Base-by-base conservation (phyloP, 108 stramenopile genomes). In the Epithemia pelagica region DNA sequence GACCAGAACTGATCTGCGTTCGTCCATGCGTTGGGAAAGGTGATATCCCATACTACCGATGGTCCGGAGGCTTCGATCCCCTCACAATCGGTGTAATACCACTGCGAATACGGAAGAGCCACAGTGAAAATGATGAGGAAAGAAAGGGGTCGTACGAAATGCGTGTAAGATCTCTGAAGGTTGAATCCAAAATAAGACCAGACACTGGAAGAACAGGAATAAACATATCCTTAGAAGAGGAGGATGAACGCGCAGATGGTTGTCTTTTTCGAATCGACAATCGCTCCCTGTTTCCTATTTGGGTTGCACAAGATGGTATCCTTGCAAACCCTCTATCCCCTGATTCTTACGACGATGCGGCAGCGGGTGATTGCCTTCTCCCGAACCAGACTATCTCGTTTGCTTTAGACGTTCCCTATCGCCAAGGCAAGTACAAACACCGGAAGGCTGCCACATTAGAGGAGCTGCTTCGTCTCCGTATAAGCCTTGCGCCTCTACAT, bases 41-140 rank as follows among this genome's bases (percentile, higher is more conserved):
- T 26, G 52, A 8, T n/a, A 30, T 15, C 28, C 32, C 32, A 5
- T 28, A 31, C 28, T 86, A 72, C 64, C 70, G 59, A 72, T 89
- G 88, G 88, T 82, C 79, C 52, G 88, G 88, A 26, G 88, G 85
- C 0, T 85, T 89, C 68, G 88, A 89, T 70, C 71, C 86, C 10
- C 77, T 83, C 30, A 79, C 67, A 30, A 67, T 89, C 2, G 88
- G 88, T 27, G 84, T 80, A 74, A 58, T 75, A 7, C 80, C 88
- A 20, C 54, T 89, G n/a, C 76, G 85, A 21, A 61, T 82, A 0
- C 67, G 56, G 56, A 26, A 5, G 56, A 58, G 26, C 8, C 15
- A 7, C 21, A 21, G 56, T 21, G 8, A 27, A 7, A 58, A 81
- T 19, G 61, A 30, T 19, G 61, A 30, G 28, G 22, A 65, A 53